Base-by-base conservation (phyloP, 108 stramenopile genomes). In the Craspedostauros australis region DNA sequence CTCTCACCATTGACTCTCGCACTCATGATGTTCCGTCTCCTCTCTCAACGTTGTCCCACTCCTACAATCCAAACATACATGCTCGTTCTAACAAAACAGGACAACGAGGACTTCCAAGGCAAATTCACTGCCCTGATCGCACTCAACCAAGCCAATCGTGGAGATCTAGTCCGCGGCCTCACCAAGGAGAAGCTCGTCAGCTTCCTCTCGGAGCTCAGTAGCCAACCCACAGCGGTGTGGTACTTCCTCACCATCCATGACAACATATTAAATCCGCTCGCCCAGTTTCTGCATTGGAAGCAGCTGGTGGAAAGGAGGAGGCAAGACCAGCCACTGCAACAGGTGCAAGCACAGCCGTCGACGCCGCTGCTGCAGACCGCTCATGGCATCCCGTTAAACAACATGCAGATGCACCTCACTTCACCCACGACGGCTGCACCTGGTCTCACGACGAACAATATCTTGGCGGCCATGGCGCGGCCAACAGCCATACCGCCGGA, bases 231-330 rank as follows among this genome's bases (percentile, higher is more conserved):
- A 12, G 42, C 68, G 7, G 15, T 69, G 1, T 62, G 58, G 60
- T 54, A 62, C 28, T 69, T 69, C 36, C 57, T 69, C 36, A 51
- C 50, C 23, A 69, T 69, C 36, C 68, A 69, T 39, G 60, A 69
- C 27, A 21, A 46, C 11, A 61, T 69, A 27, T 31, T 60, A 5
- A 31, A 27, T 47, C 68, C 68, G 19, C 12, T 56, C 23, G 44
- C 55, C 9, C n/a, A 25, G 7, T 69, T 54, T 46, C 44, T 69
- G 28, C 41, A 50, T 37, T 69, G 40, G 47, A 55, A 65, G 34
- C 27, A 27, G 29, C 6, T 11, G 21, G 43, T 12, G 15, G 15
- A 25, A 33, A 36, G 14, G 20, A 18, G 20, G 41, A 54, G 41
- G 11, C 39, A 34, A 54, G 14, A 37, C 12, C 39, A 33, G 46